phyloP scores from a whole-genome alignment of 1,139 yeast species.

The Sugiyamaella pinicola region DNA sequence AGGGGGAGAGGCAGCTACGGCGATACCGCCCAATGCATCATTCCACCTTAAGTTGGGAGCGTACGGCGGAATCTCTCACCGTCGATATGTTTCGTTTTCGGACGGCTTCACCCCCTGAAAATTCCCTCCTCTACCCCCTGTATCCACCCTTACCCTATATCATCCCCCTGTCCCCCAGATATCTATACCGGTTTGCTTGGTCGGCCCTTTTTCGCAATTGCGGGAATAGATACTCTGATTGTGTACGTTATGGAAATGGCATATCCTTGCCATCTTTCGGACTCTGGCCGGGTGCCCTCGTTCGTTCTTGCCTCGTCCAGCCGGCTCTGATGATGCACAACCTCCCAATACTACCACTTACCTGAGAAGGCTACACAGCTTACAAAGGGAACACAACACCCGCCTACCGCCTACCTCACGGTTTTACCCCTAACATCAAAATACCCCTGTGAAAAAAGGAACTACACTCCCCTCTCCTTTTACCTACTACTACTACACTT shows the following conservation, averaged over 20 bases:
- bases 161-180: not conserved
- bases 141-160: not conserved
- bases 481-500: not conserved
- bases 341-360: not conserved
- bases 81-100: not conserved
- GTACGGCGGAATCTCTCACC: not conserved
- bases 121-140: not conserved
- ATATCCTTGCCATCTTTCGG: too few species aligned
- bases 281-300: too few species aligned
- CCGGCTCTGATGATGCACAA: too few species aligned
- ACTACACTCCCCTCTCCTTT: not conserved
- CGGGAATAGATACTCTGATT: too few species aligned
- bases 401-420: not conserved
- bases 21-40: too few species aligned
- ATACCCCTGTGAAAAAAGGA: conserved; percentile 16
- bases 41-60: too few species aligned
- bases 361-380: not conserved
- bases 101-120: conserved; percentile 1
- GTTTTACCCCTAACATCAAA: conserved; percentile 10
- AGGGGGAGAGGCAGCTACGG: too few species aligned
- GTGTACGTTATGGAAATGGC: too few species aligned
- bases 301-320: too few species aligned
- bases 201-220: not conserved
- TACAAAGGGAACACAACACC: not conserved
- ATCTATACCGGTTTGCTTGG: not conserved